A percentile compares a stretch with the other conserved stretches of the same genome.
Evolutionary conservation across 2,329 filamentous ascomycete species (phyloP).

Genomic region (Purpureocillium takamizusanense): DNA sequence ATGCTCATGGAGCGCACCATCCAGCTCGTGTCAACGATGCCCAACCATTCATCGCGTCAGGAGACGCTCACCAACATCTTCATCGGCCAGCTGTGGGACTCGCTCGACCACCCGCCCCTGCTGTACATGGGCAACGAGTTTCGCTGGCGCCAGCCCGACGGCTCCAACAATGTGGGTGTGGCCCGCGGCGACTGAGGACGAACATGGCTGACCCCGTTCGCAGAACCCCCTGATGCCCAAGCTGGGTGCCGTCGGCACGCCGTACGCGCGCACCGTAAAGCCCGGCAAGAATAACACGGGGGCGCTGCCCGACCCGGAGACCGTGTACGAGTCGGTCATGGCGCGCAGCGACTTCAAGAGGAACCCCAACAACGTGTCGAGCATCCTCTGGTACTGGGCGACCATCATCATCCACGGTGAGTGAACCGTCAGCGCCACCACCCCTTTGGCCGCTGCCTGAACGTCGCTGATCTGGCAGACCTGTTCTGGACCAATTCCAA

Average conservation of each 20-base stretch:
- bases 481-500: constrained; percentile 60
- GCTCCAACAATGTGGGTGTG: constrained; percentile 51
- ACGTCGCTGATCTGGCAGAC: constrained; percentile 31
- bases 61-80: constrained; percentile 58
- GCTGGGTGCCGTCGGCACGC: constrained; percentile 57
- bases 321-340: constrained; percentile 57
- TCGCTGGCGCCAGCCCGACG: constrained; percentile 60
- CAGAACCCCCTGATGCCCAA: constrained; percentile 56
- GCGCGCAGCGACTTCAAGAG: constrained; percentile 37
- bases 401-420: constrained; percentile 63
- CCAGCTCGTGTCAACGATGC: constrained; percentile 57
- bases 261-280: constrained; percentile 57
- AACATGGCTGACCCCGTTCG: background rate
- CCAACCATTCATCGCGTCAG: constrained; percentile 51
- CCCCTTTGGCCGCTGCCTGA: too few relatives aligned
- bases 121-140: constrained; percentile 54
- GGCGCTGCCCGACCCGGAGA: constrained; percentile 56
- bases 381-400: constrained; percentile 64
- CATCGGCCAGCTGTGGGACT: constrained; percentile 61
- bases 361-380: constrained; percentile 65
- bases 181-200: rapidly evolving
- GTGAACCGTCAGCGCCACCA: too few relatives aligned
- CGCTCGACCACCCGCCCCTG: constrained; percentile 62
- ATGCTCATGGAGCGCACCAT: constrained; percentile 70
- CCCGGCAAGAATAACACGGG: constrained; percentile 51